Conservation (phyloP, 75 land plant species). For the Sequoia sempervirens region DNA sequence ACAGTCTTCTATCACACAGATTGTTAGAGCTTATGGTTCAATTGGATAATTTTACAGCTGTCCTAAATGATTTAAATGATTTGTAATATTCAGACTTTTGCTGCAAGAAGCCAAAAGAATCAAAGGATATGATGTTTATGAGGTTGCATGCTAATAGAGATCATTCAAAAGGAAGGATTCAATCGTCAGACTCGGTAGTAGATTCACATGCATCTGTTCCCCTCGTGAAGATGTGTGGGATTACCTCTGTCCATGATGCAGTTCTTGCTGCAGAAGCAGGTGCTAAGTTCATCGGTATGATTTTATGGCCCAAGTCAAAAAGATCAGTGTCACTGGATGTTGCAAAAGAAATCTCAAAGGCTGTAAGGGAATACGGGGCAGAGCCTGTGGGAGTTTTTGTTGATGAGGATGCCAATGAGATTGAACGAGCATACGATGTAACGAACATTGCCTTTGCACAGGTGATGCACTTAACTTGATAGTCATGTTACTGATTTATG, state of each 20-base stretch:
- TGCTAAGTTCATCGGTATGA: constrained; percentile 90
- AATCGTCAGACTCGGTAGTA: neutral
- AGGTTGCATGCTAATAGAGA: neutral
- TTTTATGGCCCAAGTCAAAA: constrained; percentile 92
- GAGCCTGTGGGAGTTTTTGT: constrained; percentile 98
- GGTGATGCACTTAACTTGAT: constrained; percentile 28
- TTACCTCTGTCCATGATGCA: constrained; percentile 86
- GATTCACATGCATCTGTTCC: constrained; percentile 20
- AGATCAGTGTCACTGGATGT: constrained; percentile 63
- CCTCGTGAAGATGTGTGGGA: constrained; percentile 95
- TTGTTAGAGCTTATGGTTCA: neutral
- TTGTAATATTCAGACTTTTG: neutral
- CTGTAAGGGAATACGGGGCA: constrained; percentile 73
- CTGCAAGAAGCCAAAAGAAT: neutral
- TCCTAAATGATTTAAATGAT: neutral
- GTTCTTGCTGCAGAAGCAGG: constrained; percentile 81
- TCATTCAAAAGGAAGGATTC: neutral
- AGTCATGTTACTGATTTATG: neutral
- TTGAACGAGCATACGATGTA: constrained; percentile 44
- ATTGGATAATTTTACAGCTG: neutral
- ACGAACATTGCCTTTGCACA: constrained; percentile 60
- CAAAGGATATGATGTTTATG: neutral
- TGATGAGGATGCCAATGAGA: constrained; percentile 78
- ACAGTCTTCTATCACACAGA: neutral
- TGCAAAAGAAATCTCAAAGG: constrained; percentile 83